Evolutionary conservation across 257 asterid species (phyloP), one percentile per base, ranked within the genome.

Genomic region (Lantana camara): DNA sequence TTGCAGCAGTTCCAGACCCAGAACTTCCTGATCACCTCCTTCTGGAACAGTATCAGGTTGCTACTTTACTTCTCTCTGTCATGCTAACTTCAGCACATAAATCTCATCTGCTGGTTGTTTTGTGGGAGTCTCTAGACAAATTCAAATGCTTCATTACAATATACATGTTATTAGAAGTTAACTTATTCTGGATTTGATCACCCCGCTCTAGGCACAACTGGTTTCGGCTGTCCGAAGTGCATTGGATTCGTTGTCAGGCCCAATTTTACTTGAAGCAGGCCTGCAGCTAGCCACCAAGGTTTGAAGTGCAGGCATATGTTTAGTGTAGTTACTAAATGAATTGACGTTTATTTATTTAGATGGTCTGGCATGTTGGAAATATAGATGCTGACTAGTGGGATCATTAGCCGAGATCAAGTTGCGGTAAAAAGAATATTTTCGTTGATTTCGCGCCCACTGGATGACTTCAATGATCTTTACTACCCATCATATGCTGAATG

Each of bases 401-500:
- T 94, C 58, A 77, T 90, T 77, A 94, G 95, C 70, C 88, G 86
- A 74, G 99, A 94, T 78, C 97, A 90, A 86, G 90, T 54, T 73
- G 95, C 99, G 7, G 93, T 88, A 55, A 90, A 83, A 80, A 85
- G 99, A 67, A 90, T 90, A 85, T 94, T 94, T 82, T 94, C 96
- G 34, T 73, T 94, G 83, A 94, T 94, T 76, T 88, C 97, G 57
- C 96, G 93, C 47, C 99, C 96, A 20, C 79, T 94, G 60, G 81
- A 85, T 73, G 99, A 94, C 74, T 94, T 94, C 83, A 85, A 80
- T 62, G 90, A 78, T 77, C 92, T 94, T 50, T 90, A 81, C 79
- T 90, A 84, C 79, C 99, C 99, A 53, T 94, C 99, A 62, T 94
- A 85, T 77, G 99, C 99, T 20, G 99, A 94, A 80, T 94, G 97